Evolutionary conservation across 345 rosid species (phyloP), one percentile per base, ranked within the genome.

Genomic region (Eucalyptus victrix): DNA sequence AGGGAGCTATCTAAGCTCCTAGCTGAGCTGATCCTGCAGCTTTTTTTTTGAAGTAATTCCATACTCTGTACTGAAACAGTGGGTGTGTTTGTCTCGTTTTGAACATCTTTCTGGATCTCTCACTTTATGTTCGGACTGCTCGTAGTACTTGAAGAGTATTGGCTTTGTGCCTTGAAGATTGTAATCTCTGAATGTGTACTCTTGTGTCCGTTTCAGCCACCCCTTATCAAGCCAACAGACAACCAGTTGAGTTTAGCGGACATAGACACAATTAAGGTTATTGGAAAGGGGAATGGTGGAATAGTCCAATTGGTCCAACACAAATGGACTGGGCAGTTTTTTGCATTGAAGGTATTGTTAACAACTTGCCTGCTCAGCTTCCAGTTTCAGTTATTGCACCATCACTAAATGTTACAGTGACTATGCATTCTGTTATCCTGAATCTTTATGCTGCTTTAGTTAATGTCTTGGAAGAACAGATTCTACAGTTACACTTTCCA

Each of bases 241-340:
- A 90, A 96, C 89, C 97, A 96, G 92, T 88, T 97, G 94, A 96
- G 91, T 91, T 93, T 97, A 89, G 94, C 95, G 24, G 99, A 97
- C 88, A 80, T 97, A 32, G 99, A 97, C 88, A 90, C 94, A 45
- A 93, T 97, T 88, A 97, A 97, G 90, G 94, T 97, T 85, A 93
- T 97, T 56, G 99, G 99, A 4, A 97, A 97, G 93, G 99, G 99
- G 88, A 96, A 94, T 90, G 96, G 99, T 86, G 99, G 99, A 87
- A 94, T 92, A 86, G 99, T 97, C 54, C 99, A 97, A 76, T 91
- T 97, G 92, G 99, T 97, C 91, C 99, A 95, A 89, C 99, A 97
- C 93, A 97, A 97, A 91, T 97, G 98, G 98, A 94, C 97, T 76
- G 95, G 95, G 87, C 98, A 95, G 53, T 97, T 97, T 90, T 97